These are phyloP conservation scores for Amanita subjunquillea DNA, from an alignment of 768 basidiomycete species.

Conservation along the genomic window DNA sequence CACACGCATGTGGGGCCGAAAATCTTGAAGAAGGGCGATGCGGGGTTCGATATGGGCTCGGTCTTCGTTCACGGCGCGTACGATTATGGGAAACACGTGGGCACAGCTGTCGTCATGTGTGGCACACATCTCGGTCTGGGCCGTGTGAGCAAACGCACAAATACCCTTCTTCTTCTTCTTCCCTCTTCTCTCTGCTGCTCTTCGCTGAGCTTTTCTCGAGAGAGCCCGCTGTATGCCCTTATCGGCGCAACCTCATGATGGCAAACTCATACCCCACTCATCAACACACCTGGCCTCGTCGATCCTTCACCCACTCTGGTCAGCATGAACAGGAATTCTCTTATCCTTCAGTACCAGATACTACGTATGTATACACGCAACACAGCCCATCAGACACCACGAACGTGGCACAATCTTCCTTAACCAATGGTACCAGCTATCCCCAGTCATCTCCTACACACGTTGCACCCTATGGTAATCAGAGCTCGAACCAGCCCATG, in stretches of 20 bases:
- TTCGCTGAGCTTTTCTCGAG: neutral
- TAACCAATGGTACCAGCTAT: slow-evolving; percentile 7
- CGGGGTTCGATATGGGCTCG: neutral
- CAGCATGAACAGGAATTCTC: slow-evolving; percentile 28
- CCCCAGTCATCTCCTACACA: slow-evolving; percentile 4
- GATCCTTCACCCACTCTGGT: slow-evolving; percentile 16
- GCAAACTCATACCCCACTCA: slow-evolving; percentile 15
- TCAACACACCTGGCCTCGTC: slow-evolving; percentile 17
- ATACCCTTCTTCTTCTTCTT: slow-evolving; percentile 2
- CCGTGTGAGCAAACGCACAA: neutral
- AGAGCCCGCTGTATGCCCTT: neutral
- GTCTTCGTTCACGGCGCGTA: neutral
- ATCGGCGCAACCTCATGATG: slow-evolving; percentile 4
- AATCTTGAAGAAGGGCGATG: neutral
- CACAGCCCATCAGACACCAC: slow-evolving; percentile 5
- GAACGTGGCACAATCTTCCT: slow-evolving; percentile 8
- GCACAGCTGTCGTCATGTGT: neutral
- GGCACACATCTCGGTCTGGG: neutral
- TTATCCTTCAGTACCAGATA: slow-evolving; percentile 7
- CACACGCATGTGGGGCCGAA: too few species aligned
- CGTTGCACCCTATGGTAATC: neutral
- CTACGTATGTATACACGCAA: neutral
- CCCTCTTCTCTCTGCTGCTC: neutral
- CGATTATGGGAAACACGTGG: neutral
- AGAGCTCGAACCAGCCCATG: neutral